Base-by-base conservation (phyloP, 1,284 basidiomycete species). In the Ustilago xerochloae region DNA sequence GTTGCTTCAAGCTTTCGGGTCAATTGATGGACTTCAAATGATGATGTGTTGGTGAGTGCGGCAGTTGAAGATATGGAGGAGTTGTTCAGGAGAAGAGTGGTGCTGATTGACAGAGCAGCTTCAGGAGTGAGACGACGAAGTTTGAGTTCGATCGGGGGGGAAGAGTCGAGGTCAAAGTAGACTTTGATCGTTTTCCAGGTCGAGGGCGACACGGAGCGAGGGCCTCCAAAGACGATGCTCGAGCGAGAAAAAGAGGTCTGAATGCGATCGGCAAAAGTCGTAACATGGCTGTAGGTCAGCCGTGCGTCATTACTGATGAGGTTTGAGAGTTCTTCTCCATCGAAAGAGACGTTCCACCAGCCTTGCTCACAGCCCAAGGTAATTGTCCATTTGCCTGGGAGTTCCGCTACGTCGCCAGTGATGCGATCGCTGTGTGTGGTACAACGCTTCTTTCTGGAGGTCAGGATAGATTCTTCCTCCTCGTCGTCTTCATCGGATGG, bases 141-240 rank as follows among this genome's bases (percentile, higher is more conserved):
- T n/a, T 36, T 46, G 15, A 64, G 49, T 6, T 39, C 38, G 10
- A 72, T 32, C 0, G 59, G 59, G 3, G 45, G 24, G 7, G 18
- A 7, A 2, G n/a, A n/a, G n/a, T 66, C 43, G 13, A 47, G 29
- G 10, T 67, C 63, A 16, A 72, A 47, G 29, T 52, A 55, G 4
- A 72, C 55, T 22, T 46, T 50, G 54, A 71, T 63, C 2, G 49
- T 33, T 4, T 38, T 8, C 58, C 59, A 65, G 2, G 38, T 6
- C 2, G 48, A 20, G 16, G 20, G 18, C 2, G 36, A 4, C 16
- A 32, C 29, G 20, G 52, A 18, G 10, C 38, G 30, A 3, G 24
- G 30, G 32, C 51, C 55, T 16, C 60, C 66, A 41, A 63, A 35
- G 32, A 63, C 30, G 47, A 69, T 47, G 56, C 41, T 55, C 24